A percentile compares a stretch with the other conserved stretches of the same genome.
Conservation (phyloP, 768 basidiomycete genomes). For the Nevesoporus exiguus region DNA sequence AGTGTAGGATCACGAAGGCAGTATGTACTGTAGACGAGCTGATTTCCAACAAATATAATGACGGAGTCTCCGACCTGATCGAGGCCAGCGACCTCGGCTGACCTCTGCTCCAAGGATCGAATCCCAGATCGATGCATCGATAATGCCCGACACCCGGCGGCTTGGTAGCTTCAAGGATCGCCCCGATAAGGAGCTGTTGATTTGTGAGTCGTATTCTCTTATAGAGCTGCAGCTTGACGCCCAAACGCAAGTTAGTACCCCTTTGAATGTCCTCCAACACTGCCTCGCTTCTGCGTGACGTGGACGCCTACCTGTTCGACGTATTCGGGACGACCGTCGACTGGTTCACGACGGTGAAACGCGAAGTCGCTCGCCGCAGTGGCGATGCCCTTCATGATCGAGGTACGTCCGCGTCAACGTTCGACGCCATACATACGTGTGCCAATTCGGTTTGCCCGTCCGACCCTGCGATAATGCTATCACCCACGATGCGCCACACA, state of each 20-base stretch:
- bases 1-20: too few relatives aligned
- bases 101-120: too few relatives aligned
- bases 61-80: too few relatives aligned
- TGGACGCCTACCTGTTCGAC: constrained; percentile 47
- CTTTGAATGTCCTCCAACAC: constrained; percentile 1
- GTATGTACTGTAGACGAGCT: too few relatives aligned
- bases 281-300: constrained; percentile 11
- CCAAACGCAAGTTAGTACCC: not conserved
- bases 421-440: not conserved
- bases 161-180: too few relatives aligned
- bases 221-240: too few relatives aligned
- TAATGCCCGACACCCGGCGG: too few relatives aligned
- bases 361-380: constrained; percentile 14
- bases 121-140: too few relatives aligned
- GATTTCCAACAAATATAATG: too few relatives aligned
- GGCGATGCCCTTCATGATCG: constrained; percentile 5
- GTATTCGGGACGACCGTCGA: constrained; percentile 52
- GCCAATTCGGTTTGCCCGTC: not conserved
- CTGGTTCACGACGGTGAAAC: constrained; percentile 31
- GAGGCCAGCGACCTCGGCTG: too few relatives aligned
- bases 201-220: too few relatives aligned
- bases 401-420: constrained; percentile 10
- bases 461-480: not conserved
- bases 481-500: not conserved
- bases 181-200: too few relatives aligned